Evolutionary conservation across 192 early-diverging fungal genomes (phyloP), one percentile per base, ranked within the genome.

Genomic region (Coemansia sp.): DNA sequence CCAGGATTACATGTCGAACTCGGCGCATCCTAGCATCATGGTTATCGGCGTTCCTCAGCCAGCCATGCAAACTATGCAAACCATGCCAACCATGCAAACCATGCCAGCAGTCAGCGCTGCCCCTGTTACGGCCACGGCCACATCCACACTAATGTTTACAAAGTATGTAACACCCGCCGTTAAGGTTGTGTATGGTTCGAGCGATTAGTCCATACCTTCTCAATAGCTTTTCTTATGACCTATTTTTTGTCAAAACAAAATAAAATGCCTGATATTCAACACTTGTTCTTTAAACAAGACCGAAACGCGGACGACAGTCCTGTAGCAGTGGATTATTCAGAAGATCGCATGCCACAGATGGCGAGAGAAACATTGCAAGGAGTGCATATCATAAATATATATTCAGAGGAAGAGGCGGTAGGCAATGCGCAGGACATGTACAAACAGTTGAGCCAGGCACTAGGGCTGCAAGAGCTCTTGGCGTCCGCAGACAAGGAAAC

Each of bases 151-250:
- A 27, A 79, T 79, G 77, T 64, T 79, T 17, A 80, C 78, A 31
- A 80, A 71, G 27, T 27, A 74, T n/a, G 54, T 80, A 5, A 80
- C 78, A 0, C 78, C 72, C 1, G 72, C 78, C 4, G 69, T 80
- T 25, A 71, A 80, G 49, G 68, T 80, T 7, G 65, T 80, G 5
- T 35, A 60, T 24, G 77, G 64, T 20, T 71, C 64, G 47, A 58
- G 22, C 57, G 62, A 49, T 15, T 58, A 58, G 59, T 20, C 19
- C 20, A 19, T 19, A 10, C 9, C n/a, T n/a, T n/a, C n/a, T n/a
- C n/a, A n/a, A n/a, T n/a, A n/a, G n/a, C n/a, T n/a, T 35, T 35
- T 35, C 7, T 35, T 35, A 2, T 7, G 32, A 2, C 32, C 7
- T 5, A 7, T 35, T 35, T 35, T 68, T 35, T 35, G 7, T 35